These are phyloP conservation scores for Tolypocladium guangdongense DNA, from an alignment of 2,329 filamentous ascomycete genomes.

Conservation along the genomic window DNA sequence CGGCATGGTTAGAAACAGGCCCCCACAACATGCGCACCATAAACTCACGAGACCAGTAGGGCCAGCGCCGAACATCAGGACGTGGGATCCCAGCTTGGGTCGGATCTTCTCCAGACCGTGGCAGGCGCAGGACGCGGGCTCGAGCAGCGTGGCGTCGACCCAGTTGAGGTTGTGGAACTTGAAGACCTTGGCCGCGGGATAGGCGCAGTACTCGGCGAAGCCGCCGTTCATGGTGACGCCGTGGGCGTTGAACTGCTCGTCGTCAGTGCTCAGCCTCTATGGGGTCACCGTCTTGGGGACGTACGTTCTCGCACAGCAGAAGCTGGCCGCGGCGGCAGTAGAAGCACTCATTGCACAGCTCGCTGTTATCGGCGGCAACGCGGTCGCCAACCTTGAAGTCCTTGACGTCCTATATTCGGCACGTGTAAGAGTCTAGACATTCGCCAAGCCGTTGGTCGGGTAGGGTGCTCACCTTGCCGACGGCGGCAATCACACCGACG, in stretches of 20 bases:
- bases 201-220: slow-evolving; percentile 58
- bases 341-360: slow-evolving; percentile 62
- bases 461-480: slow-evolving; percentile 28
- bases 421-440: neutral
- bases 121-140: slow-evolving; percentile 61
- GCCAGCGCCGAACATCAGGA: slow-evolving; percentile 56
- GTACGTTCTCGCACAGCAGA: slow-evolving; percentile 52
- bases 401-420: slow-evolving; percentile 35
- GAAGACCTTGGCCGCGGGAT: slow-evolving; percentile 46
- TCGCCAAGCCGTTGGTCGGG: neutral
- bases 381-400: slow-evolving; percentile 51
- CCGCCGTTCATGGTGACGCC: slow-evolving; percentile 59
- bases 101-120: slow-evolving; percentile 60
- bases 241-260: slow-evolving; percentile 46
- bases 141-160: slow-evolving; percentile 59
- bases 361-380: slow-evolving; percentile 52
- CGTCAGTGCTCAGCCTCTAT: neutral
- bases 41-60: slow-evolving; percentile 49
- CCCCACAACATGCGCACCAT: neutral
- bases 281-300: neutral
- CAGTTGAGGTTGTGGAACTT: slow-evolving; percentile 54
- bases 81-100: slow-evolving; percentile 52
- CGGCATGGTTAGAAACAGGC: neutral
- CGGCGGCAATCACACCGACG: slow-evolving; percentile 50
- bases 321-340: slow-evolving; percentile 60